Base-by-base conservation (phyloP, 352 stramenopile genomes). In the Lagenidium sp. region DNA sequence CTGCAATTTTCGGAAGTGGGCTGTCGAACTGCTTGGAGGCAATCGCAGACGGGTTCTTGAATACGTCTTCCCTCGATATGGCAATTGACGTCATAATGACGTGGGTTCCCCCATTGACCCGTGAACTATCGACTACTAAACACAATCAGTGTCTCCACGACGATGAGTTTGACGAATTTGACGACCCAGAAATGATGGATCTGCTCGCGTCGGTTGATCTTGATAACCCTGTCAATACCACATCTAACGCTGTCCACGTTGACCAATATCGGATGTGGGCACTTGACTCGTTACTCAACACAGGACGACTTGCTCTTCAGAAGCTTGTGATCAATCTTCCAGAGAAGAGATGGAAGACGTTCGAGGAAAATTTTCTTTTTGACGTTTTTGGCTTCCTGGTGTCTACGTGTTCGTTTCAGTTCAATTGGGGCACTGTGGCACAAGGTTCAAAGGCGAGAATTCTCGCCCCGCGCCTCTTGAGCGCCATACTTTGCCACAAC, bases 311-410 rank as follows among this genome's bases (percentile, higher is more conserved):
- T 0, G 40, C 46, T 0, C 31, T 91, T 3, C 79, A 88, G 28
- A 60, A 70, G 10, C 53, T 86, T 24, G 50, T 87, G 22, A 58
- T 87, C 23, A 62, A 68, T 7, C 79, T 78, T 16, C 73, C 67
- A 1, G 22, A 23, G 29, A 50, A 44, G 34, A 55, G 57, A 6
- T 44, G 53, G 22, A 45, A 42, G 26, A 48, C 37, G 1, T 80
- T 65, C 29, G 44, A 77, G 12, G 71, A 92, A 55, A 36, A 82
- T n/a, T 86, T 70, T 37, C 41, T 67, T 12, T 64, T 89, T 30
- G 76, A 92, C 49, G 51, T 89, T 35, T 47, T 88, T 18, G 79
- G 76, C 8, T 56, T 49, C 30, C 56, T 85, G 19, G 55, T 92
- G 19, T 68, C 76, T 5, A 75, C 67, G 0, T 77, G 69, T 30